Evolutionary conservation across 2,329 filamentous ascomycete species (phyloP), one percentile per base, ranked within the genome.

Genomic region (Plectosphaerella sp.): DNA sequence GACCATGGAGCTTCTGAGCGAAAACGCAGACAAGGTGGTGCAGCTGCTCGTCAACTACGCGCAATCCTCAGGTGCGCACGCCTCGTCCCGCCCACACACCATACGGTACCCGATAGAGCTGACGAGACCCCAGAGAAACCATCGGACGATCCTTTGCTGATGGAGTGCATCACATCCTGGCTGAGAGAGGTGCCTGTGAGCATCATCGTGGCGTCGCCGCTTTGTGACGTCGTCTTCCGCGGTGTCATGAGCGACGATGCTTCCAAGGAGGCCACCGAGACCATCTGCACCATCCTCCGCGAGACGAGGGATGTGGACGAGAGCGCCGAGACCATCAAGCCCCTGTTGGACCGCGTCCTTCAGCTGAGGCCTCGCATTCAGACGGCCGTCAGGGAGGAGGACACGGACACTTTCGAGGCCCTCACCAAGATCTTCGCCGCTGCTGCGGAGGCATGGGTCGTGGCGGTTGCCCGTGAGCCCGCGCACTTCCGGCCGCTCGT

Each of bases 91-190:
- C 22, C 22, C 22, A 22, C 41, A 43, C 7, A 12, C 16, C 4
- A 43, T 9, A 8, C 16, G 37, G 54, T 28, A 14, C 24, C 22
- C 16, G 41, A 12, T 5, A 43, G 16, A 48, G 28, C 62, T 67
- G 54, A 64, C 50, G 37, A 53, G 51, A 37, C 45, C 22, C 12
- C 62, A 91, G 91, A 80, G 48, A 75, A 83, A 47, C 91, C 93
- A 22, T 82, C 91, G 9, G 87, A 86, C 57, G 96, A 97, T 64
- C 92, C 93, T 3, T 88, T 92, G 63, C 80, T 99, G 47, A 85
- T 97, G 67, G 91, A 97, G 63, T 97, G 94, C 67, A 91, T 97
- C 61, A 95, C 91, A 33, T 97, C 94, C 3, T 99, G 94, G 94
- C 81, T 97, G 59, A 84, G 91, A 61, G 94, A 99, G 72, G 90